These are phyloP conservation scores for Populus tremula DNA, from an alignment of 345 rosid species.

Conservation along the genomic window DNA sequence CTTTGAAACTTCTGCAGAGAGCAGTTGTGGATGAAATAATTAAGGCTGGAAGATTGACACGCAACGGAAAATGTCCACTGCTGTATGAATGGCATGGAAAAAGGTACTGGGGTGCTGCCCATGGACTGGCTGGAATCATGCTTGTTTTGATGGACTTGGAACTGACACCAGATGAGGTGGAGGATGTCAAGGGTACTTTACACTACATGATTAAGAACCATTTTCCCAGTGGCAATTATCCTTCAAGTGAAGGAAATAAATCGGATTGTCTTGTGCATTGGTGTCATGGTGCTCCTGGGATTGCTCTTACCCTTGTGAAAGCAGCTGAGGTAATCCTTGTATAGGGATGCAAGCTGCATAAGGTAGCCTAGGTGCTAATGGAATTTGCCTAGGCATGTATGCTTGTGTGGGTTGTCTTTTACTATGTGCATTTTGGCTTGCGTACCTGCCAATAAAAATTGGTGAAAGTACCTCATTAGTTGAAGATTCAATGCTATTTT, in stretches of 20 bases:
- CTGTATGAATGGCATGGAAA: slow-evolving; percentile 82
- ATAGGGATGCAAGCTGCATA: neutral
- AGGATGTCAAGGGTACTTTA: slow-evolving; percentile 62
- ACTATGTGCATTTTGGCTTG: neutral
- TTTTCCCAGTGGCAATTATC: slow-evolving; percentile 66
- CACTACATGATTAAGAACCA: slow-evolving; percentile 53
- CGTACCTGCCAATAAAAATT: neutral
- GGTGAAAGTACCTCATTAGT: neutral
- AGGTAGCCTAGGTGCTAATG: neutral
- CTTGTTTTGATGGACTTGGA: slow-evolving; percentile 65
- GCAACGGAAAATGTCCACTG: slow-evolving; percentile 48
- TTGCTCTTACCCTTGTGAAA: slow-evolving; percentile 58
- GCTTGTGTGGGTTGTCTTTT: neutral
- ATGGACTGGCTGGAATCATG: slow-evolving; percentile 71
- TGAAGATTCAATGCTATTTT: neutral
- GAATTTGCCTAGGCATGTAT: neutral
- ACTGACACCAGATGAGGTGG: slow-evolving; percentile 54
- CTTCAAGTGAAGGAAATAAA: slow-evolving; percentile 48
- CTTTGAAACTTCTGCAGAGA: slow-evolving; percentile 38
- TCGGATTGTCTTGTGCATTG: slow-evolving; percentile 55
- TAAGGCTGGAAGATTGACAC: slow-evolving; percentile 41
- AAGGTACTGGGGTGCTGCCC: slow-evolving; percentile 75
- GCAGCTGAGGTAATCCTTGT: slow-evolving; percentile 53
- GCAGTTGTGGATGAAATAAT: slow-evolving; percentile 52
- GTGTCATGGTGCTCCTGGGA: slow-evolving; percentile 79